A percentile compares a stretch with the other conserved stretches of the same genome.
phyloP scores from a whole-genome alignment of 108 stramenopile genomes.

The Skeletonema costatum region DNA sequence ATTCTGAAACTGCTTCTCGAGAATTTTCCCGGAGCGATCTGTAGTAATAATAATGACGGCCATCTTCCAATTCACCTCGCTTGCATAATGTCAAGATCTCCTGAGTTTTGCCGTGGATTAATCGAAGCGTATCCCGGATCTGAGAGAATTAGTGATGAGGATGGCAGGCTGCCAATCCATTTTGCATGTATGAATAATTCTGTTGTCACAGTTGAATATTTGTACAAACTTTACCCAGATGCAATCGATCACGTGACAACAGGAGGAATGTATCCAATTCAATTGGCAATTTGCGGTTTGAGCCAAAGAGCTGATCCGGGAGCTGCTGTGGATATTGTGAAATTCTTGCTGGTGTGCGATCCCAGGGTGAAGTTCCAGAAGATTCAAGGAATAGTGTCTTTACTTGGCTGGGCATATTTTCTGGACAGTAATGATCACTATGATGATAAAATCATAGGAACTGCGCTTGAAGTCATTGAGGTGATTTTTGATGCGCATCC shows the following conservation, averaged over 20 bases:
- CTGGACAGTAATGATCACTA: too few relatives aligned
- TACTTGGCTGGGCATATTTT: background rate
- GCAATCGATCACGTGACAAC: background rate
- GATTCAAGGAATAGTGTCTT: too few relatives aligned
- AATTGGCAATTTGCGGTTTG: background rate
- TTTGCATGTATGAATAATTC: background rate
- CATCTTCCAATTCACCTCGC: background rate
- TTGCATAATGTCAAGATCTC: background rate
- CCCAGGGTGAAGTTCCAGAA: too few relatives aligned
- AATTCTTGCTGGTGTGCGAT: too few relatives aligned
- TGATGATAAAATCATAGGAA: background rate
- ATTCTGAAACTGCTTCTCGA: conserved; percentile 8
- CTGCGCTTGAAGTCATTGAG: background rate
- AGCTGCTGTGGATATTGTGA: background rate
- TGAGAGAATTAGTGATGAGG: background rate
- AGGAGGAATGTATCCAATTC: background rate
- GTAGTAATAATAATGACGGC: background rate
- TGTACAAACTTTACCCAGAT: background rate
- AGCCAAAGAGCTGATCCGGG: background rate
- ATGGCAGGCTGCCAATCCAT: background rate
- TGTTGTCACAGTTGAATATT: background rate
- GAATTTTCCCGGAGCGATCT: background rate
- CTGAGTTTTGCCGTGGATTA: background rate
- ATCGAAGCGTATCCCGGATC: background rate
- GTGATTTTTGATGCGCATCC: background rate